A percentile compares a stretch with the other conserved stretches of the same genome.
These are phyloP conservation scores for Penicillium sclerotigenum DNA, from an alignment of 2,329 filamentous ascomycete genomes.

Conservation along the genomic window DNA sequence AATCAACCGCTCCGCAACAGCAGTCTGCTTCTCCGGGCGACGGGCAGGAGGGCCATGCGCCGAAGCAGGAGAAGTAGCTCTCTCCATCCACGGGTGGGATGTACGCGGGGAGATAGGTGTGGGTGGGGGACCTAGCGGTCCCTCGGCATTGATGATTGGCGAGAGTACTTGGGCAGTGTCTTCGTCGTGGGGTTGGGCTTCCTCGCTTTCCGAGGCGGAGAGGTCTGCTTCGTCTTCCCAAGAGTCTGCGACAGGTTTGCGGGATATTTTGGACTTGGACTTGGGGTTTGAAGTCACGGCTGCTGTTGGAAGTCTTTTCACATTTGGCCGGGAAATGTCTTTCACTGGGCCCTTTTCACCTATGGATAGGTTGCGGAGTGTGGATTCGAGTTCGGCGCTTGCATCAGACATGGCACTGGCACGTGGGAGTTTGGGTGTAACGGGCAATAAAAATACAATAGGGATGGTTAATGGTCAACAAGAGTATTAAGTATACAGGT, in stretches of 20 bases:
- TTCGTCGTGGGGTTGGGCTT: constrained; percentile 20
- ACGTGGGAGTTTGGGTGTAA: background rate
- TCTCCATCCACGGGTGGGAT: constrained; percentile 20
- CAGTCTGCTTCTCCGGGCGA: constrained; percentile 87
- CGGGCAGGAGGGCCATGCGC: constrained; percentile 20
- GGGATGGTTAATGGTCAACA: background rate
- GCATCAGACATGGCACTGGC: constrained; percentile 22
- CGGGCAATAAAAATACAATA: background rate
- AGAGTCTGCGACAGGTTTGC: constrained; percentile 58
- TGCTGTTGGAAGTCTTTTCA: constrained; percentile 2
- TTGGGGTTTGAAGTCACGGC: background rate
- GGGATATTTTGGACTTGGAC: constrained; percentile 18
- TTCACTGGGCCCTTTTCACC: constrained; percentile 28
- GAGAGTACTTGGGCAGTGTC: constrained; percentile 29
- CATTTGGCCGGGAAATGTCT: constrained; percentile 26
- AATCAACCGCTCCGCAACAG: constrained; percentile 85
- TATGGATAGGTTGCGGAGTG: constrained; percentile 32
- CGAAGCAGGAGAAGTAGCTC: constrained; percentile 14
- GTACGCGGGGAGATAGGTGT: constrained; percentile 60
- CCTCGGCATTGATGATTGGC: constrained; percentile 29
- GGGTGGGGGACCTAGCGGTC: constrained; percentile 57
- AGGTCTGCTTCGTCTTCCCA: constrained; percentile 71
- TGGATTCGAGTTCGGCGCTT: constrained; percentile 31
- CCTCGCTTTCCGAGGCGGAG: constrained; percentile 42
- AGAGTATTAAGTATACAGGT: background rate